Base-by-base conservation (phyloP, 306 rosid genomes). In the Prunus mongolica region DNA sequence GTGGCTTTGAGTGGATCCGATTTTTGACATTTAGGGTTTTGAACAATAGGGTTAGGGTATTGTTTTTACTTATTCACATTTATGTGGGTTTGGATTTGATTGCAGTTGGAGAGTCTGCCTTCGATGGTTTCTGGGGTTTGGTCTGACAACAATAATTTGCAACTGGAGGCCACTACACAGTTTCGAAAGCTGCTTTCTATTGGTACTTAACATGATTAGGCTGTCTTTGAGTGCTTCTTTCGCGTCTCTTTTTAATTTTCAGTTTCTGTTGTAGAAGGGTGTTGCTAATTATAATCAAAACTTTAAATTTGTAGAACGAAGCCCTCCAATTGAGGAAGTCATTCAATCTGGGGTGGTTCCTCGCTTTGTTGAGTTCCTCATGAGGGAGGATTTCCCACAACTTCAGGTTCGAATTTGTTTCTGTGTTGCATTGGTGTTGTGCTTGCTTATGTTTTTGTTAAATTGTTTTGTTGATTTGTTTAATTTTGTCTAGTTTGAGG, bases 251-350 rank as follows among this genome's bases (percentile, higher is more conserved):
- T 12, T 85, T 63, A 4, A 70, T 63, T 28, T 22, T 7, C 50
- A 69, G 76, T 69, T 54, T 5, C 75, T 3, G 49, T 20, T 18
- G 19, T 46, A 18, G 58, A n/a, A 54, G 34, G 15, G 15, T 45
- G 28, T 32, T 51, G 25, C 24, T 27, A 19, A 14, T 54, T 19
- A 52, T 74, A 46, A n/a, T n/a, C 32, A 0, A 28, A 55, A 68
- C 55, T 47, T 27, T 70, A 32, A 62, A 32, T n/a, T 27, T 71
- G 64, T 78, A 93, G 98, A 91, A 71, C 82, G 96, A 18, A 91
- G 96, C 86, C 98, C 98, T 41, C 98, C 98, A 4, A 93, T 93
- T 51, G 98, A 93, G 84, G 98, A 93, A 81, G 98, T 93, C 54
- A 93, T 93, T 75, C 96, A 89, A 82, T 82, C 98, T 12, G 98